Conservation (phyloP, 352 stramenopile species). For the Phytophthora pluvialis region DNA sequence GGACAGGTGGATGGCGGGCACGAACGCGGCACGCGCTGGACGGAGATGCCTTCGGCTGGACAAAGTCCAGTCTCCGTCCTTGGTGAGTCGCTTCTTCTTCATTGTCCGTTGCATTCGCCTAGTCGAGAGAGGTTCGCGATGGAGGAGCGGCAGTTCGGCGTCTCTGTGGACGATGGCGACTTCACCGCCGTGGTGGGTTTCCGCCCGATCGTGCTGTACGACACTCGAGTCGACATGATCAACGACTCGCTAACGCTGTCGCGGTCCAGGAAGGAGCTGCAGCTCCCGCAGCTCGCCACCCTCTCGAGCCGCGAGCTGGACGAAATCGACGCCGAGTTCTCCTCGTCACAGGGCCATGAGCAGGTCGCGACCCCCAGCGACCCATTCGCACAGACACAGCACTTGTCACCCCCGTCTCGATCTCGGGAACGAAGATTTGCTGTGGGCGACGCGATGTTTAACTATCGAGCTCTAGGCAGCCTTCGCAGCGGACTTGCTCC, state of each 20-base stretch:
- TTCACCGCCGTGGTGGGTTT: constrained; percentile 24
- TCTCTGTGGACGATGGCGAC: constrained; percentile 11
- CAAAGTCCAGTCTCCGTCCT: too few species aligned
- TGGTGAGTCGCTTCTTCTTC: too few species aligned
- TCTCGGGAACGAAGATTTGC: constrained; percentile 28
- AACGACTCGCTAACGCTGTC: constrained; percentile 40
- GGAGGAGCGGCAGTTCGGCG: constrained; percentile 14
- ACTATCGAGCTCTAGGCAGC: constrained; percentile 53
- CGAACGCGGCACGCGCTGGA: constrained; percentile 14
- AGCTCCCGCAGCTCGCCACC: constrained; percentile 25
- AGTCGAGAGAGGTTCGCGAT: constrained; percentile 9
- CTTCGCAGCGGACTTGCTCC: constrained; percentile 47
- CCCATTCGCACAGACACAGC: background rate
- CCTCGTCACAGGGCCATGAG: constrained; percentile 2
- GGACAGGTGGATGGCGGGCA: constrained; percentile 23
- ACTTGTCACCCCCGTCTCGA: constrained; percentile 15
- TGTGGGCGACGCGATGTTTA: constrained; percentile 48
- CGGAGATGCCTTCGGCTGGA: constrained; percentile 10
- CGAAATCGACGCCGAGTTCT: constrained; percentile 31
- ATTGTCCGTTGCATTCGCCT: constrained; percentile 4
- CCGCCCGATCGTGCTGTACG: constrained; percentile 35
- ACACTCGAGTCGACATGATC: constrained; percentile 24
- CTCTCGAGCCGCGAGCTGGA: constrained; percentile 35
- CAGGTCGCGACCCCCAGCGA: background rate
- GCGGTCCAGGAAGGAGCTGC: constrained; percentile 22